Conservation (phyloP, 306 rosid genomes). For the Vigna nakashimae region DNA sequence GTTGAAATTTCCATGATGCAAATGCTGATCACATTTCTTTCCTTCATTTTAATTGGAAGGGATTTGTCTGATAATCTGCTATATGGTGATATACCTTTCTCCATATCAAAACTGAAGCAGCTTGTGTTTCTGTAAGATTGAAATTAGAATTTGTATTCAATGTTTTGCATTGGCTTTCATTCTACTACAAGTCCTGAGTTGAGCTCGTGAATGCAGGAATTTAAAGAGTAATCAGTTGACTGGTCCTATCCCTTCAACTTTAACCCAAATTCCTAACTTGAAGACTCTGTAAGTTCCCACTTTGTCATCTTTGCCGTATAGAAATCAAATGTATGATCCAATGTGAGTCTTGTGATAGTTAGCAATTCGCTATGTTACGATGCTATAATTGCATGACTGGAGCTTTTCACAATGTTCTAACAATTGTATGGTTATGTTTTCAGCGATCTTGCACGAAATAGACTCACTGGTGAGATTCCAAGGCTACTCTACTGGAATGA, state of each 20-base stretch:
- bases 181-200: neutral
- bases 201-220: conserved; percentile 20
- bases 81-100: conserved; percentile 28
- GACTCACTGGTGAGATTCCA: conserved; percentile 28
- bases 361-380: neutral
- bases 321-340: neutral
- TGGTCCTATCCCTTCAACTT: conserved; percentile 21
- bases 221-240: conserved; percentile 29
- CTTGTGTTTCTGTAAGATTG: conserved; percentile 21
- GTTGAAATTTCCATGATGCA: neutral
- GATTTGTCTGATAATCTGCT: conserved; percentile 23
- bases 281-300: conserved; percentile 26
- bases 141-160: neutral
- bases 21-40: neutral
- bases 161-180: neutral
- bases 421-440: neutral
- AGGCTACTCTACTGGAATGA: conserved; percentile 28
- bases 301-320: neutral
- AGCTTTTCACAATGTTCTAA: neutral
- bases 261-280: conserved; percentile 28
- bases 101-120: conserved; percentile 29
- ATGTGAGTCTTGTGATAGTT: neutral
- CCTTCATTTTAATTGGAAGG: conserved; percentile 2
- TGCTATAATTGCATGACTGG: neutral
- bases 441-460: conserved; percentile 26